Base-by-base conservation (phyloP, 2,329 filamentous ascomycete species). In the Clonostachys sp. region DNA sequence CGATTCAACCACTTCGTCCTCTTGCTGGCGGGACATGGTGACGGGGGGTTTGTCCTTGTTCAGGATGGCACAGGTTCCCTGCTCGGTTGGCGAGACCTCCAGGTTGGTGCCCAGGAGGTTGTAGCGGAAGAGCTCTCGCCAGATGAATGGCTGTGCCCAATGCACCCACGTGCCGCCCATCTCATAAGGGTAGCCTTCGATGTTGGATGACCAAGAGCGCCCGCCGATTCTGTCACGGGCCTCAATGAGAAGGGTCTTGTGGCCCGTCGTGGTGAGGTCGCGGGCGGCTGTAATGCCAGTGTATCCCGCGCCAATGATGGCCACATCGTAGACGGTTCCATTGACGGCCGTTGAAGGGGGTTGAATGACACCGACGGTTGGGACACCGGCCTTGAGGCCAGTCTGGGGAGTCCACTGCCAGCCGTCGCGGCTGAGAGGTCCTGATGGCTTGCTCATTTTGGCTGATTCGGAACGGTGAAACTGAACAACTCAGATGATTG, bases 111-210 rank as follows among this genome's bases (percentile, higher is more conserved):
- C 54, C 30, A 68, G 55, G 3, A 61, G 58, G n/a, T 73, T 64
- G 48, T 75, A 71, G 4, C 65, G 53, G 57, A 63, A 70, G n/a
- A 70, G 57, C 48, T 68, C 66, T 57, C 53, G 66, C 63, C 36
- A 54, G 53, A 58, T 66, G 67, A 12, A 64, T 63, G 3, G 24
- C 24, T 30, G 24, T 30, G 24, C 24, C 24, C 24, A 30, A 30
- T 30, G 24, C 8, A 72, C 59, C 67, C 67, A 73, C 2, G 68
- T 70, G 0, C 70, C 70, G 1, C 70, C 69, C 65, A 72, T 67
- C 45, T 72, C 68, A 44, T 62, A 70, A 0, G 58, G 53, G 12
- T 65, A 64, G 2, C 62, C 67, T 20, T 70, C 39, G 59, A 66
- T 18, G 62, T 62, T n/a, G 59, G 64, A 24, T 39, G 36, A n/a